These are phyloP conservation scores for Calonectria montana DNA, from an alignment of 2,329 filamentous ascomycete genomes.

Conservation along the genomic window DNA sequence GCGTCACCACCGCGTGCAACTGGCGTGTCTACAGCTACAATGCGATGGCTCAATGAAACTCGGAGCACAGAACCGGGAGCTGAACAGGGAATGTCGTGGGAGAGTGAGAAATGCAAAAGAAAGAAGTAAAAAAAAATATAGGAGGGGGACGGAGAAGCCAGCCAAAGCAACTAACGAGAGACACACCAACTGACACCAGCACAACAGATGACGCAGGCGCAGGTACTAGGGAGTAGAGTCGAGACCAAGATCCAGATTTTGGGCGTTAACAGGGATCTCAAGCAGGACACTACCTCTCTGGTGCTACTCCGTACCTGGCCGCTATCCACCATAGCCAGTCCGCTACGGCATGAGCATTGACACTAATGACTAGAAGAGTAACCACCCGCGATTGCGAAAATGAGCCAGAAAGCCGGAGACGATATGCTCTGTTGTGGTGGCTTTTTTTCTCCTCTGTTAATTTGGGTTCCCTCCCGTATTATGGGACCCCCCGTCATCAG, in stretches of 20 bases:
- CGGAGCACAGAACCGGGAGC: background rate
- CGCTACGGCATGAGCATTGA: conserved; percentile 14
- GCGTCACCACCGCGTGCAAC: conserved; percentile 22
- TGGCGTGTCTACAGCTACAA: background rate
- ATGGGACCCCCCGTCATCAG: background rate
- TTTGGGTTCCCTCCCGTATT: conserved; percentile 11
- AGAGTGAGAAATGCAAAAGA: background rate
- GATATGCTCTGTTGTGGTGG: background rate
- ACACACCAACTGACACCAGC: conserved; percentile 9
- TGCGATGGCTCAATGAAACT: background rate
- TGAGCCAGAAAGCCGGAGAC: background rate
- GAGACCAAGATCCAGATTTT: conserved; percentile 23
- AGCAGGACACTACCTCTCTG: conserved; percentile 7
- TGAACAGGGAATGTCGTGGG: background rate
- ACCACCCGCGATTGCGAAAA: conserved; percentile 9
- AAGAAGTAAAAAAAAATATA: background rate
- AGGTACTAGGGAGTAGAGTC: conserved; percentile 10
- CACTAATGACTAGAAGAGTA: conserved; percentile 18
- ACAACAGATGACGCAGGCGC: conserved; percentile 19
- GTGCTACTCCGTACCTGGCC: background rate
- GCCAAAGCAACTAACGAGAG: conserved; percentile 6
- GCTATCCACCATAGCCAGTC: background rate
- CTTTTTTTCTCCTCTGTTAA: background rate
- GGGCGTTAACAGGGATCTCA: conserved; percentile 17
- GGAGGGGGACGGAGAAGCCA: background rate